These are phyloP conservation scores for Phytophthora fragariae DNA, from an alignment of 352 stramenopile genomes.

Conservation along the genomic window DNA sequence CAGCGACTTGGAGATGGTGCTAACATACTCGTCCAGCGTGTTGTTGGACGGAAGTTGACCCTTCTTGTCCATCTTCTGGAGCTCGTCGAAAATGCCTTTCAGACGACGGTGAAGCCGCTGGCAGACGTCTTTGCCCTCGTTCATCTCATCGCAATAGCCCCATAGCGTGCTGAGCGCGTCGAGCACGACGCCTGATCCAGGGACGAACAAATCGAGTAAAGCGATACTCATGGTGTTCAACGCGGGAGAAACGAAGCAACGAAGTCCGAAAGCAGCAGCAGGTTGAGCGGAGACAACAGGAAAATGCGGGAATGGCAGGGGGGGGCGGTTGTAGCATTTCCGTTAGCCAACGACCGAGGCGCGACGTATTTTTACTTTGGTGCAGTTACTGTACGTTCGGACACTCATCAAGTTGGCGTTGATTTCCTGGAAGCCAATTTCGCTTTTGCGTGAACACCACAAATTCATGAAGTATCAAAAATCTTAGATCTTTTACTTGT, in stretches of 20 bases:
- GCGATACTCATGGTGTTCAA: neutral
- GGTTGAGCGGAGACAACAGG: neutral
- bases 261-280: neutral
- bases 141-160: neutral
- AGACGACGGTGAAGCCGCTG: neutral
- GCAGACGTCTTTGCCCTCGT: neutral
- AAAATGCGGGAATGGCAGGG: neutral
- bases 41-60: neutral
- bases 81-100: neutral
- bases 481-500: too few species aligned
- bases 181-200: neutral
- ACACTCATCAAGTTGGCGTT: too few species aligned
- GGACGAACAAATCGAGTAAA: neutral
- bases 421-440: too few species aligned
- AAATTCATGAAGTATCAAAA: too few species aligned
- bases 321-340: neutral
- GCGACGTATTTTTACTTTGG: neutral
- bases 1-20: neutral
- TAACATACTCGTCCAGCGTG: neutral
- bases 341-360: neutral
- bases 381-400: too few species aligned
- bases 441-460: too few species aligned
- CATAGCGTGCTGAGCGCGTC: neutral
- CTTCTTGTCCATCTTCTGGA: neutral
- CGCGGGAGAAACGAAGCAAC: neutral